phyloP scores from a whole-genome alignment of 2,329 filamentous ascomycete species.

The Metarhizium humberi region DNA sequence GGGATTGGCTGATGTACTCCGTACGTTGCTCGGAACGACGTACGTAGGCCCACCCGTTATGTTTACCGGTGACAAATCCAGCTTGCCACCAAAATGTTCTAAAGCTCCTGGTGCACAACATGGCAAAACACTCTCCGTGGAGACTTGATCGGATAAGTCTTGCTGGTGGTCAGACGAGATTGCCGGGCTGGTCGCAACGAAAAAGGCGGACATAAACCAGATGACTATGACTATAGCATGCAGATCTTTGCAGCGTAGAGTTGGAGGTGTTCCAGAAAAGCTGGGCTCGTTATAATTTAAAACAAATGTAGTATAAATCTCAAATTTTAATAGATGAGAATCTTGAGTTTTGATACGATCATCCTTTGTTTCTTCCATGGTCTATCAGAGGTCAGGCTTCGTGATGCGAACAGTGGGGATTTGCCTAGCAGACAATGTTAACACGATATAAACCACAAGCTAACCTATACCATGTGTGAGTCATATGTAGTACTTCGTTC shows the following conservation, averaged over 20 bases:
- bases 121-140: background rate
- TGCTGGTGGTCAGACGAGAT: background rate
- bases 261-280: background rate
- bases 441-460: background rate
- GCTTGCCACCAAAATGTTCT: background rate
- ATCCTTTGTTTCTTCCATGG: background rate
- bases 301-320: background rate
- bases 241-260: background rate
- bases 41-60: background rate
- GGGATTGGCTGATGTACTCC: background rate
- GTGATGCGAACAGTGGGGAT: background rate
- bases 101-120: background rate
- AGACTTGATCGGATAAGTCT: background rate
- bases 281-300: background rate
- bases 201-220: background rate
- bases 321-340: background rate
- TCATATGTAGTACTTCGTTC: too few species aligned
- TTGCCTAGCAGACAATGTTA: background rate
- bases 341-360: background rate
- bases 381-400: background rate
- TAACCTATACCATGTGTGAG: background rate
- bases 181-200: background rate
- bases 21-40: background rate
- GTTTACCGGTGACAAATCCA: background rate
- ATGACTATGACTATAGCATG: background rate